phyloP scores from a whole-genome alignment of 2,329 filamentous ascomycete genomes.

The Daldinia sp. region DNA sequence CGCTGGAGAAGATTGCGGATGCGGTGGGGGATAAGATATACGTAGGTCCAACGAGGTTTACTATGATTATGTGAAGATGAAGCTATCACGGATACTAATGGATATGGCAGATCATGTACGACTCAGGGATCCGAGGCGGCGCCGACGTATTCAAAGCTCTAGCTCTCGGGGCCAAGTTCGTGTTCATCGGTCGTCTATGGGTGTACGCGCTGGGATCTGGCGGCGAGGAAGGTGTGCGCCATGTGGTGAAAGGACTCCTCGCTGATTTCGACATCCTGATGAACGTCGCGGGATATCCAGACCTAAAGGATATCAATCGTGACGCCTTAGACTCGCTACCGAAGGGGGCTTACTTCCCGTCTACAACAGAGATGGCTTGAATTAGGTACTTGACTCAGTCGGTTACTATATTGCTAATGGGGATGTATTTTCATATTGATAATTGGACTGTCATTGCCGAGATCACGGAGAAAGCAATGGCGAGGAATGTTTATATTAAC shows the following conservation, averaged over 20 bases:
- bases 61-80: not conserved
- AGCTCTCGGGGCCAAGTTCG: slow-evolving; percentile 68
- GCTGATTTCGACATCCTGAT: slow-evolving; percentile 70
- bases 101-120: slow-evolving; percentile 62
- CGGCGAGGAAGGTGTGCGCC: slow-evolving; percentile 67
- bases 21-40: slow-evolving; percentile 47
- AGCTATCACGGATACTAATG: not conserved
- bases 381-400: too few species aligned
- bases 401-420: too few species aligned
- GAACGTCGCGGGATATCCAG: slow-evolving; percentile 64
- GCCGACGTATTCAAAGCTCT: slow-evolving; percentile 68
- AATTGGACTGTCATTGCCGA: not conserved
- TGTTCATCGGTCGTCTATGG: slow-evolving; percentile 68
- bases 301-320: slow-evolving; percentile 60
- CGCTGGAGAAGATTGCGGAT: slow-evolving; percentile 64
- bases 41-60: slow-evolving; percentile 33
- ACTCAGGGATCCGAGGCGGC: slow-evolving; percentile 65
- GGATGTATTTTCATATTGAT: too few species aligned
- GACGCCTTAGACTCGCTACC: slow-evolving; percentile 53
- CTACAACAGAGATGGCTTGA: slow-evolving; percentile 37
- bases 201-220: slow-evolving; percentile 67
- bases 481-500: not conserved
- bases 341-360: slow-evolving; percentile 49
- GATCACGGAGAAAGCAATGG: not conserved
- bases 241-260: slow-evolving; percentile 68